phyloP scores from a whole-genome alignment of 148 eudicot genomes.

The Beta vulgaris region DNA sequence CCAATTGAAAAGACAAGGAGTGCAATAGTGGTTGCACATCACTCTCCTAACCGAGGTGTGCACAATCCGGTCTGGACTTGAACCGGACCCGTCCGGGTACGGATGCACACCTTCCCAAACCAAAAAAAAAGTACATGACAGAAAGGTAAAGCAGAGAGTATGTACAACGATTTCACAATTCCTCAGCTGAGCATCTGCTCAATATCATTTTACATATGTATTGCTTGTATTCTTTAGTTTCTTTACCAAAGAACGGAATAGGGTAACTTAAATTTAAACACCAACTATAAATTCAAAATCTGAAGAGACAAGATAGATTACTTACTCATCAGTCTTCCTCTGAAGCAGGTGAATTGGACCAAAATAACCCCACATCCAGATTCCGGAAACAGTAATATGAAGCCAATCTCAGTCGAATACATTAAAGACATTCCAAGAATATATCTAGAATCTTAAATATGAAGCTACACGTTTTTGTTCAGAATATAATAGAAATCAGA shows the following conservation, averaged over 20 bases:
- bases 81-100: too few species aligned
- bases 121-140: background rate
- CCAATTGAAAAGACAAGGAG: background rate
- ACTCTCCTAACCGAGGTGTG: background rate
- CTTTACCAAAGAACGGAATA: background rate
- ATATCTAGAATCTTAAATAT: background rate
- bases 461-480: background rate
- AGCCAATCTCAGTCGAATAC: constrained; percentile 28
- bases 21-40: background rate
- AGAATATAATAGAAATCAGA: background rate
- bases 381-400: constrained; percentile 28
- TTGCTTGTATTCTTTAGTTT: background rate
- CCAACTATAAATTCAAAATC: background rate
- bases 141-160: background rate
- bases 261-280: background rate
- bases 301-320: constrained; percentile 27
- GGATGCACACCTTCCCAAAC: background rate
- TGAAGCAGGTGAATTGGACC: constrained; percentile 28
- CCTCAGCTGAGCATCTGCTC: background rate
- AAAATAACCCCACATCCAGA: constrained; percentile 26
- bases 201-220: background rate
- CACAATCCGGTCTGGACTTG: too few species aligned
- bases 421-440: background rate
- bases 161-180: background rate
- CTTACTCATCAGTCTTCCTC: constrained; percentile 98